These are phyloP conservation scores for Saturnispora mendoncae DNA, from an alignment of 805 yeast species.

Conservation along the genomic window DNA sequence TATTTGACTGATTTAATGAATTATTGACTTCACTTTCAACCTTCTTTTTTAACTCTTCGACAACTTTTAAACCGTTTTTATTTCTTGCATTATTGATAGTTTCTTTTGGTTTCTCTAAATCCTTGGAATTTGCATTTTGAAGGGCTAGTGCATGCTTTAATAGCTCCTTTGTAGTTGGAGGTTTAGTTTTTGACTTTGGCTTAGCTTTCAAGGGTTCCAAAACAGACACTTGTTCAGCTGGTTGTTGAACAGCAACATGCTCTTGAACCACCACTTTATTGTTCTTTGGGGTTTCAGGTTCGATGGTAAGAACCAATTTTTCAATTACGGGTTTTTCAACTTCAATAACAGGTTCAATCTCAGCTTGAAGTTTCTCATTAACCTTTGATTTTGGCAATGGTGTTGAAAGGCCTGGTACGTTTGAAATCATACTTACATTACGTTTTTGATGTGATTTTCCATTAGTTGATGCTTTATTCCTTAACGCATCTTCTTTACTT, in stretches of 20 bases:
- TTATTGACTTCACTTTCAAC: conserved; percentile 2
- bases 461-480: conserved; percentile 17
- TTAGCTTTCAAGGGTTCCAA: not conserved
- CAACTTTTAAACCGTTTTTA: conserved; percentile 1
- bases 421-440: conserved; percentile 6
- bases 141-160: conserved; percentile 2
- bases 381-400: conserved; percentile 5
- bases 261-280: not conserved
- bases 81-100: not conserved
- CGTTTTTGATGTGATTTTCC: conserved; percentile 26
- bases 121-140: not conserved
- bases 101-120: not conserved
- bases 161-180: conserved; percentile 5
- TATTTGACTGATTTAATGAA: not conserved
- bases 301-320: not conserved
- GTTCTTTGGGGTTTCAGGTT: conserved; percentile 1
- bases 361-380: not conserved
- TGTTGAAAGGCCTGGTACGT: conserved; percentile 6
- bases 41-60: conserved; percentile 3
- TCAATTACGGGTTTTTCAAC: not conserved
- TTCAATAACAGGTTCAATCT: not conserved
- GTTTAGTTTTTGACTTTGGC: conserved; percentile 3
- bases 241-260: not conserved
- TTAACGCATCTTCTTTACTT: conserved; percentile 23
- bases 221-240: not conserved